Evolutionary conservation across 192 early-diverging fungal genomes (phyloP).

Genomic region (Haplosporangium gracile): DNA sequence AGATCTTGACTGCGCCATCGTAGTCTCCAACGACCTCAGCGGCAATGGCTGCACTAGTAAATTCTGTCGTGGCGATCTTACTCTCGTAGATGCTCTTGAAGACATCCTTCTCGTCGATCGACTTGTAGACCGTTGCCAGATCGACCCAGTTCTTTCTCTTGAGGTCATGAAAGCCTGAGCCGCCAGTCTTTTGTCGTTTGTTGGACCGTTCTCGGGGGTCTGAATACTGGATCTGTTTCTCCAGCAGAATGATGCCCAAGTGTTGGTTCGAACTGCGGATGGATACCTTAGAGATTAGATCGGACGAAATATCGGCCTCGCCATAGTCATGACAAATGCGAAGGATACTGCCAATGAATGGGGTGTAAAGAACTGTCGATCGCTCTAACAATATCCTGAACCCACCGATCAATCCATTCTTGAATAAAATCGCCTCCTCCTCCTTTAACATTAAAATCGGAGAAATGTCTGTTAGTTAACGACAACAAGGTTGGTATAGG

Average conservation of each 20-base stretch:
- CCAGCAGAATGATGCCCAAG: conserved; percentile 64
- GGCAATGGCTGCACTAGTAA: conserved; percentile 71
- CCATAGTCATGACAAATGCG: conserved; percentile 63
- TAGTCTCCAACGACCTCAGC: conserved; percentile 73
- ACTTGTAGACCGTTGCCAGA: conserved; percentile 73
- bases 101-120: conserved; percentile 72
- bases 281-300: conserved; percentile 45
- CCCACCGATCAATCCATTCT: conserved; percentile 29
- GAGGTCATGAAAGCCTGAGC: conserved; percentile 19
- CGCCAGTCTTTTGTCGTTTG: conserved; percentile 42
- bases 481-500: neutral
- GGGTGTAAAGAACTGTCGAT: conserved; percentile 55
- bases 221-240: conserved; percentile 56
- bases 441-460: conserved; percentile 9
- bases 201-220: conserved; percentile 40
- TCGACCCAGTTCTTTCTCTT: conserved; percentile 67
- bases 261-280: conserved; percentile 64
- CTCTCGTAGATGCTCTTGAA: conserved; percentile 74
- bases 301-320: conserved; percentile 40
- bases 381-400: conserved; percentile 52
- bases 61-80: conserved; percentile 62
- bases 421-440: conserved; percentile 35
- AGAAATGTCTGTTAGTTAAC: neutral
- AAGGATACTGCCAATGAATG: conserved; percentile 64
- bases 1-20: conserved; percentile 61